A percentile compares a stretch with the other conserved stretches of the same genome.
Conservation (phyloP, 306 rosid species). For the Elaeagnus macrophylla region DNA sequence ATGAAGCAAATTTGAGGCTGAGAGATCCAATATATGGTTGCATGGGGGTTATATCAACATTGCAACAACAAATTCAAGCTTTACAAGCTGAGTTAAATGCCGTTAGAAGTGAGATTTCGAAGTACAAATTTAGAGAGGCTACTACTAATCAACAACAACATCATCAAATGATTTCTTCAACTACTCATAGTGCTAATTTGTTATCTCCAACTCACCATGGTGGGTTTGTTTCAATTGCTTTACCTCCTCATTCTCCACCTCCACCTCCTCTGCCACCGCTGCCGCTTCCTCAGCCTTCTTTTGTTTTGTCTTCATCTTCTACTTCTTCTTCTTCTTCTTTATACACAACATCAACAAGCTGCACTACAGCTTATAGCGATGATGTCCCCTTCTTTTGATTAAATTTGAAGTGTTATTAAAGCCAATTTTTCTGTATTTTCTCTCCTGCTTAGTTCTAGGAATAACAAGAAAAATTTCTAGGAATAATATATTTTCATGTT, state of each 20-base stretch:
- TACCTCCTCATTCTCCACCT: slow-evolving; percentile 31
- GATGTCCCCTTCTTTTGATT: slow-evolving; percentile 59
- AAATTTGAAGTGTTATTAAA: neutral
- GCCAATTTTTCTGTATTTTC: slow-evolving; percentile 10
- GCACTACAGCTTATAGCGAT: slow-evolving; percentile 53
- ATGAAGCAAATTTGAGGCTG: slow-evolving; percentile 74
- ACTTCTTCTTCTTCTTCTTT: slow-evolving; percentile 47
- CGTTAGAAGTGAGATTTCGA: slow-evolving; percentile 46
- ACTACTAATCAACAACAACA: neutral
- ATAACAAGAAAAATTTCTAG: too few species aligned
- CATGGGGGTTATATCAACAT: slow-evolving; percentile 79
- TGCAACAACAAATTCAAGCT: slow-evolving; percentile 71
- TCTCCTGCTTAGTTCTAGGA: too few species aligned
- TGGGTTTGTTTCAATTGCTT: slow-evolving; percentile 27
- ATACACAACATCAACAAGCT: slow-evolving; percentile 41
- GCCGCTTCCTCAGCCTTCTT: slow-evolving; percentile 25
- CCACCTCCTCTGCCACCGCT: slow-evolving; percentile 21
- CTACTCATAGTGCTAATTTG: slow-evolving; percentile 20
- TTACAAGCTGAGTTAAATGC: slow-evolving; percentile 52
- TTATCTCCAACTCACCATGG: slow-evolving; percentile 22
- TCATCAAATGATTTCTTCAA: slow-evolving; percentile 36
- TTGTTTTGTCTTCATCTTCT: slow-evolving; percentile 48
- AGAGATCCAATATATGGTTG: slow-evolving; percentile 90
- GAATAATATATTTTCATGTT: too few species aligned
- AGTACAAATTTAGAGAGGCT: slow-evolving; percentile 57